These are phyloP conservation scores for Penicillium rolfsii DNA, from an alignment of 2,329 filamentous ascomycete genomes.

Conservation along the genomic window DNA sequence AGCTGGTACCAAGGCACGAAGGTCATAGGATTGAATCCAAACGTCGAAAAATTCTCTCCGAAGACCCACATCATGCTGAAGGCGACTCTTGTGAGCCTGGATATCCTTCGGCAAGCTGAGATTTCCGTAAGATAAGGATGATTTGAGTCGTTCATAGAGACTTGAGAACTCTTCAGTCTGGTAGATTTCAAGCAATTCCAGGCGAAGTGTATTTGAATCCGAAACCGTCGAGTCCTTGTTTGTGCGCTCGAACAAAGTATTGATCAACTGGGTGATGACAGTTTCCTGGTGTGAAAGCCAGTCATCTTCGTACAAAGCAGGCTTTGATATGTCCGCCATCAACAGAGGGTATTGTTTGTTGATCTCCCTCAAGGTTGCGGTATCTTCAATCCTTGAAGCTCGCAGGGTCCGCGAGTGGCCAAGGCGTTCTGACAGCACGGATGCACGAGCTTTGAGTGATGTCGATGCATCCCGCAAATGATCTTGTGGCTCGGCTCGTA, in stretches of 20 bases:
- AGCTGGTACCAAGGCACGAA: constrained; percentile 54
- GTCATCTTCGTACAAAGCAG: constrained; percentile 65
- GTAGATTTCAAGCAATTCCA: constrained; percentile 57
- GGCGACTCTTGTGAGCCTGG: constrained; percentile 49
- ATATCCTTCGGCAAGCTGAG: constrained; percentile 60
- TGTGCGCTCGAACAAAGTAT: constrained; percentile 55
- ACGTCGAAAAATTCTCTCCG: constrained; percentile 60
- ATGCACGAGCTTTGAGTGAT: constrained; percentile 16
- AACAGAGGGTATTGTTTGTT: constrained; percentile 56
- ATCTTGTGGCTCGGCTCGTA: not conserved
- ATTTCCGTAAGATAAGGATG: constrained; percentile 61
- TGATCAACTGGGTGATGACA: constrained; percentile 63
- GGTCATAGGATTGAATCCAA: constrained; percentile 62
- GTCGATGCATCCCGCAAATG: constrained; percentile 1
- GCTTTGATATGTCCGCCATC: constrained; percentile 56
- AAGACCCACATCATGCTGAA: constrained; percentile 61
- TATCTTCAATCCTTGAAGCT: constrained; percentile 37
- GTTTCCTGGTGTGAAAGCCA: constrained; percentile 67
- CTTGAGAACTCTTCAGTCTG: constrained; percentile 55
- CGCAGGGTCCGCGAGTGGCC: constrained; percentile 29
- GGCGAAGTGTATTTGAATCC: constrained; percentile 44
- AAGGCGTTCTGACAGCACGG: constrained; percentile 19
- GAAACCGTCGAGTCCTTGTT: constrained; percentile 22
- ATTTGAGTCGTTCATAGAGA: constrained; percentile 61
- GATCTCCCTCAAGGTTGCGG: constrained; percentile 31